phyloP scores from a whole-genome alignment of 176 grass and related monocot species.

The Alloteropsis semialata region DNA sequence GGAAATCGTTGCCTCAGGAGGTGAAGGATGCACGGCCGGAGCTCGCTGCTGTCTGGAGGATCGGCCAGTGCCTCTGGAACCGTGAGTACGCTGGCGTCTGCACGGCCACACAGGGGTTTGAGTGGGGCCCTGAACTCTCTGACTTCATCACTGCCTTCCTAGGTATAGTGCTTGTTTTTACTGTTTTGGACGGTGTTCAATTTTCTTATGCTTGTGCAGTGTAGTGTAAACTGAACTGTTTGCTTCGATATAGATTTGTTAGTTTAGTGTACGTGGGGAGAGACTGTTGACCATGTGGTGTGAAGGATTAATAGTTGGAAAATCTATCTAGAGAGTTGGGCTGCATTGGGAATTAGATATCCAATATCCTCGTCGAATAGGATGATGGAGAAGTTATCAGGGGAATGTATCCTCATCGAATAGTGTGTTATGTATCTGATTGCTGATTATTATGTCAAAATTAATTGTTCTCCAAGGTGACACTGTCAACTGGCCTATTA shows the following conservation, averaged over 20 bases:
- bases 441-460: neutral
- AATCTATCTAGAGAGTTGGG: neutral
- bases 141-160: conserved; percentile 63
- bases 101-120: conserved; percentile 48
- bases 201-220: neutral
- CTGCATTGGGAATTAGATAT: neutral
- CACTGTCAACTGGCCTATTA: neutral
- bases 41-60: conserved; percentile 68
- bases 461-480: neutral
- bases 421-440: neutral
- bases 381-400: neutral
- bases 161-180: conserved; percentile 32
- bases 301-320: neutral
- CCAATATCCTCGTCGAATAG: neutral
- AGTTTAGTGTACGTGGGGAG: neutral
- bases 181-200: neutral
- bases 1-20: conserved; percentile 77
- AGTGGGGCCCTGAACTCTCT: conserved; percentile 61
- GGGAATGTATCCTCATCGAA: neutral
- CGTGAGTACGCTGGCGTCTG: conserved; percentile 73
- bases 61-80: conserved; percentile 87
- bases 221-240: neutral
- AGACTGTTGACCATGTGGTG: neutral
- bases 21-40: conserved; percentile 76
- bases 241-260: neutral